Base-by-base conservation (phyloP, 768 basidiomycete species). In the Suillus subalutaceus region DNA sequence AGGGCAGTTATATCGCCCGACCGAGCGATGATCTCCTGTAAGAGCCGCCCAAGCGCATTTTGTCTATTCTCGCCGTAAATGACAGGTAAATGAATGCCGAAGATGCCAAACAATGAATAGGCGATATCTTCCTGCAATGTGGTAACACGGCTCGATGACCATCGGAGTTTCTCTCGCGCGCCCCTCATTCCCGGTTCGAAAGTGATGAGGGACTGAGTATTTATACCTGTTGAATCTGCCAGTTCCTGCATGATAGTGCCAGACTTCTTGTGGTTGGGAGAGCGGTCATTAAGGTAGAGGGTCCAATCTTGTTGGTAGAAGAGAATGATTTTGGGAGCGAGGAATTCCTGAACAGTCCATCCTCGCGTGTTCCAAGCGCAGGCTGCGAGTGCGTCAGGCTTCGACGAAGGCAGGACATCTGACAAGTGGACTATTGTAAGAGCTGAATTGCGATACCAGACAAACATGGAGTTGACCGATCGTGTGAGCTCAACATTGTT, bases 401-500 rank as follows among this genome's bases (percentile, higher is more conserved):
- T 18, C 30, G 68, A 68, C 15, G 68, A 59, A 15, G 66, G 67
- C 18, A 1, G 20, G 16, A 73, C 71, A 9, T 74, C 73, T 30
- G 65, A 64, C 40, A 76, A 63, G 35, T 76, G 70, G 30, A 75
- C 59, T 63, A 75, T 62, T 15, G 74, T 75, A 30, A 75, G 58
- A 30, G 67, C 66, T 37, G 75, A 72, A 4, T 71, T 64, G 3
- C 70, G 63, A 41, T 76, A 76, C 75, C 75, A 76, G 30, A 37
- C 65, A 66, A 77, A 76, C 75, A 76, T 76, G 60, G 75, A 74
- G 26, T 69, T 65, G 62, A 76, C 72, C 30, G 76, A 74, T 56
- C 75, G 71, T 65, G 71, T 65, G 56, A 76, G 70, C 18, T 76
- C 76, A 3, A 71, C 63, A 46, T 73, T 75, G 23, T 74, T 76